Evolutionary conservation across 345 rosid genomes (phyloP), one percentile per base, ranked within the genome.

Genomic region (Nephelium lappaceum): DNA sequence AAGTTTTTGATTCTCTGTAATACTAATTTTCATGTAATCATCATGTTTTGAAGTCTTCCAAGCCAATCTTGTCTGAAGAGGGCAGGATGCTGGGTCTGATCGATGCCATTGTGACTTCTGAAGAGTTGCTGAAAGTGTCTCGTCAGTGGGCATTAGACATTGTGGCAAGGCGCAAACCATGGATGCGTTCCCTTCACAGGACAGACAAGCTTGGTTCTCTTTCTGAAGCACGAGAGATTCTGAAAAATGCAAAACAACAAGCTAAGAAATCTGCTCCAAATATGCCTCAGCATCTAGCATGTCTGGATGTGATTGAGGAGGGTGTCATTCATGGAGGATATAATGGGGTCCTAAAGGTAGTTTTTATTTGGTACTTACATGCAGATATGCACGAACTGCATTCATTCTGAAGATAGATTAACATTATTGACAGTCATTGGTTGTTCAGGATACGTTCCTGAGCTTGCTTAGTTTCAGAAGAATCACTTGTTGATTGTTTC

Each of bases 241-340:
- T 95, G 83, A 87, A 78, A 82, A 67, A 73, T 79, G 88, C 97
- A 70, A 89, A 91, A 74, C 88, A 80, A 80, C 87, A 90, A 80
- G 95, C 94, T 72, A 93, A 84, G 89, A 91, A 87, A 87, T 83
- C 85, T 81, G 95, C 99, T 49, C 89, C 88, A 75, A 90, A 95
- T 88, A 82, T 92, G 92, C 98, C 97, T 72, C 99, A 95, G 86
- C 97, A 92, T 84, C 93, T 77, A 70, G 98, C 83, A 76, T 88
- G 91, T 83, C 90, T 95, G 85, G 95, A 93, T 83, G 95, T 92
- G 72, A 93, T 95, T 47, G 99, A 95, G 87, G 97, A 90, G 55
- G 99, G 99, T 74, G 80, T 95, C 71, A 42, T 90, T 80, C 97
- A 95, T 86, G 99, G 98, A 83, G 98, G 99, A 81, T 92, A 95